Evolutionary conservation across 2,329 filamentous ascomycete genomes (phyloP), one percentile per base, ranked within the genome.

Genomic region (Sphaerostilbella broomeana): DNA sequence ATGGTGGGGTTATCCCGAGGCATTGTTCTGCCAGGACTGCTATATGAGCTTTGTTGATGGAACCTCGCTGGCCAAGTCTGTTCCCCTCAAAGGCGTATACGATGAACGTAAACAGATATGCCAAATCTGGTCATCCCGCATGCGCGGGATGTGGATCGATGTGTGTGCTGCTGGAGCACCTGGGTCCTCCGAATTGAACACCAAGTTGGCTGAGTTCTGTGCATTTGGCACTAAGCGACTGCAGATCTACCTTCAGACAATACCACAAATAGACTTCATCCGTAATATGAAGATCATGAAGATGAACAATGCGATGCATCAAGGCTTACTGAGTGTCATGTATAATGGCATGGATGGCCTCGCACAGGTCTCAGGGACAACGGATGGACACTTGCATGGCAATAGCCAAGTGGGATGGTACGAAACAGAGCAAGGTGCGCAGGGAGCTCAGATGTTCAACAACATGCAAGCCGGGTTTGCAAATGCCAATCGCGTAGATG

Each of bases 101-200:
- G 51, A 61, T 9, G 45, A 54, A 10, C 47, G 50, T 0, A 28
- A 47, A 2, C 45, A 54, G 5, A 59, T 61, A 26, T 65, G 63
- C 33, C 57, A 59, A 22, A 50, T 64, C 5, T 64, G 60, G 56
- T 62, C 60, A 3, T 55, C 56, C 1, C 56, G 62, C 5, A 64
- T 65, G 60, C 61, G 63, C n/a, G 47, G 34, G 1, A 52, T 60
- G 47, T 65, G 57, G 52, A 45, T 51, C 2, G 45, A 50, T 8
- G 51, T 38, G 1, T 63, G 59, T 35, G 46, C 42, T 0, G 54
- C 52, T 1, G 56, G 58, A 2, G 33, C 38, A 0, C 49, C 53
- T 0, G 56, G 49, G 4, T 54, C 55, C 0, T 25, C 43, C 1
- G 55, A 53, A 24, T 57, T 52, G 1, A 35, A 55, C 6, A 45